Evolutionary conservation across 164 flowering plant species (phyloP).

Genomic region (Vitis cinerea): DNA sequence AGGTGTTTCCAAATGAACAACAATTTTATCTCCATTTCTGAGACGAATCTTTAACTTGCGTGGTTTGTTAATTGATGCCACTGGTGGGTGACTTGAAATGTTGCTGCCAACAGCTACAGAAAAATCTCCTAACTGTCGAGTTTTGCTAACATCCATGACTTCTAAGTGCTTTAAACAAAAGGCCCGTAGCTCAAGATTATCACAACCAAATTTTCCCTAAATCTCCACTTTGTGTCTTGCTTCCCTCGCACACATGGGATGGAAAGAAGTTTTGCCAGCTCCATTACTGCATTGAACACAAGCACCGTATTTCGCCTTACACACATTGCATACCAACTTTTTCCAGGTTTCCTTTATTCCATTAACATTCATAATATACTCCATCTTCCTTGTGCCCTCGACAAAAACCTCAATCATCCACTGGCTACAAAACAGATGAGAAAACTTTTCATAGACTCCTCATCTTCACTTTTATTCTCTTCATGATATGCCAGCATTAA

Average conservation of each 20-base stretch:
- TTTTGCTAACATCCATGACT: constrained; percentile 20
- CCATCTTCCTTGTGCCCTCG: constrained; percentile 63
- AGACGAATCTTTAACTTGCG: constrained; percentile 35
- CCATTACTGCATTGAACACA: constrained; percentile 96
- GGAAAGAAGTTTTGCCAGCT: constrained; percentile 88
- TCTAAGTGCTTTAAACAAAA: constrained; percentile 88
- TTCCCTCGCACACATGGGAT: constrained; percentile 96
- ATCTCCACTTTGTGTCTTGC: constrained; percentile 87
- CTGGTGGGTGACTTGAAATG: constrained; percentile 22
- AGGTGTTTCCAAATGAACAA: constrained; percentile 16
- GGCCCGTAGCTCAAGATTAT: constrained; percentile 86
- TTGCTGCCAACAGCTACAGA: constrained; percentile 28
- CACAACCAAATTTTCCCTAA: constrained; percentile 80
- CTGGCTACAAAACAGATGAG: constrained; percentile 81
- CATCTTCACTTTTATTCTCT: constrained; percentile 11
- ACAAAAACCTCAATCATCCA: constrained; percentile 92
- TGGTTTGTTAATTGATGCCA: constrained; percentile 20
- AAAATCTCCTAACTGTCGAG: constrained; percentile 20
- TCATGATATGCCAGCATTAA: too few species aligned
- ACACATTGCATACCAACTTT: constrained; percentile 66
- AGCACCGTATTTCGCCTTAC: constrained; percentile 87
- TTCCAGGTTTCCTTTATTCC: constrained; percentile 63
- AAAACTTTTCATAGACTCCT: constrained; percentile 42
- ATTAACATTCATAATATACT: constrained; percentile 72
- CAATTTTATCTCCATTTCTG: constrained; percentile 41